Conservation (phyloP, 2,329 filamentous ascomycete genomes). For the Curvularia hawaiiensis region DNA sequence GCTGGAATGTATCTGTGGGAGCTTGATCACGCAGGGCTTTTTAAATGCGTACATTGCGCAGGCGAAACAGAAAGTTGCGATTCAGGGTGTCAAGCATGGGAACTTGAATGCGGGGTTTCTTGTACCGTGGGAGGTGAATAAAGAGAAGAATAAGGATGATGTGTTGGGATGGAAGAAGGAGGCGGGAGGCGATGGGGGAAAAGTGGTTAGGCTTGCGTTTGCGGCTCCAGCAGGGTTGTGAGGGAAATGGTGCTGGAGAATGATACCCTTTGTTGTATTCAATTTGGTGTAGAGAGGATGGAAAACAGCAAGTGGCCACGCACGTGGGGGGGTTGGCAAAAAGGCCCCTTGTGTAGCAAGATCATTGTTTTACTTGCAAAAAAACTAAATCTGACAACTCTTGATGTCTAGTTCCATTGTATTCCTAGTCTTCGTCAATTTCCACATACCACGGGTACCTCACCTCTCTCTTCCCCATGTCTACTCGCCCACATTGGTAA, state of each 20-base stretch:
- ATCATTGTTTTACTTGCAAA: neutral
- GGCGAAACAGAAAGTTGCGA: conserved; percentile 75
- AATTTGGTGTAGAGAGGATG: neutral
- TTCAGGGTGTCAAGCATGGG: conserved; percentile 71
- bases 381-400: neutral
- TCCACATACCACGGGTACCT: too few species aligned
- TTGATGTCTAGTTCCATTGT: neutral
- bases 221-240: conserved; percentile 53
- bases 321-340: neutral
- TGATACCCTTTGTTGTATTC: conserved; percentile 15
- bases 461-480: neutral
- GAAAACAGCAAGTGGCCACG: too few species aligned
- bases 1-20: conserved; percentile 78
- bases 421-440: neutral
- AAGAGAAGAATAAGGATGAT: conserved; percentile 63
- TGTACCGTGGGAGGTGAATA: conserved; percentile 70
- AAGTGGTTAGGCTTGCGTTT: conserved; percentile 63
- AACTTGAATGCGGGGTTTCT: conserved; percentile 77
- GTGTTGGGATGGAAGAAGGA: conserved; percentile 76
- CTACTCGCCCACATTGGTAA: conserved; percentile 59
- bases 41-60: conserved; percentile 86
- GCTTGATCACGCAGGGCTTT: conserved; percentile 78
- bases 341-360: neutral
- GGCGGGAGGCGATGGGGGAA: conserved; percentile 46
- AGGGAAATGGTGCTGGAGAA: conserved; percentile 1